These are phyloP conservation scores for Posidonia australis DNA, from an alignment of 106 monocot species.

Conservation along the genomic window DNA sequence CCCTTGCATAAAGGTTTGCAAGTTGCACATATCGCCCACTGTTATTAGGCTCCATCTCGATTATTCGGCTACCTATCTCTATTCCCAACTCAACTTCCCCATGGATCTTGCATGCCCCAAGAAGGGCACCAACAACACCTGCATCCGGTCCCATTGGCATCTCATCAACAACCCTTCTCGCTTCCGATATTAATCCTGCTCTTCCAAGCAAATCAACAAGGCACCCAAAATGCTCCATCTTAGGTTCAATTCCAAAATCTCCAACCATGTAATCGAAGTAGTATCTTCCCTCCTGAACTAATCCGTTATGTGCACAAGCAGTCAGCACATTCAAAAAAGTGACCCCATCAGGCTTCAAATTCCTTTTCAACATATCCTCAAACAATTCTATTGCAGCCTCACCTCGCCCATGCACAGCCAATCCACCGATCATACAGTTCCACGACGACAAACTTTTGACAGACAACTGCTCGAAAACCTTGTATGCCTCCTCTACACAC, in stretches of 20 bases:
- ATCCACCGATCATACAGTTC: slow-evolving; percentile 88
- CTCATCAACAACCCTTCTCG: slow-evolving; percentile 40
- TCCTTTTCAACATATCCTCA: slow-evolving; percentile 39
- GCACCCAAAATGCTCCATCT: slow-evolving; percentile 70
- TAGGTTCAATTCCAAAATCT: slow-evolving; percentile 37
- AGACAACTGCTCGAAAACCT: slow-evolving; percentile 42
- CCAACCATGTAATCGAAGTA: slow-evolving; percentile 43
- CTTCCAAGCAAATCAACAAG: slow-evolving; percentile 74
- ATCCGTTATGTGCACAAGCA: slow-evolving; percentile 67
- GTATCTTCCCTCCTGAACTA: slow-evolving; percentile 35
- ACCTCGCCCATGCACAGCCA: slow-evolving; percentile 49
- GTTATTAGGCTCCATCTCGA: slow-evolving; percentile 55
- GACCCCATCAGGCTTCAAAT: slow-evolving; percentile 38
- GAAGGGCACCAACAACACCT: slow-evolving; percentile 59
- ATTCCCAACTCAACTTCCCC: slow-evolving; percentile 50
- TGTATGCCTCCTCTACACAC: slow-evolving; percentile 42
- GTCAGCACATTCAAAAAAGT: slow-evolving; percentile 64
- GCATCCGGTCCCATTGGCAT: slow-evolving; percentile 65
- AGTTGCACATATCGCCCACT: slow-evolving; percentile 57
- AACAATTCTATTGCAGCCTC: slow-evolving; percentile 41
- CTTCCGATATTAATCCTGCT: slow-evolving; percentile 58
- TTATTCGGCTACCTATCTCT: slow-evolving; percentile 31
- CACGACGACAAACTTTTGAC: slow-evolving; percentile 34
- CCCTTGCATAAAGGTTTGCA: slow-evolving; percentile 35
- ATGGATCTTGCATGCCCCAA: slow-evolving; percentile 69